Base-by-base conservation (phyloP, 1,284 basidiomycete species). In the Pyrrhoderma noxium region DNA sequence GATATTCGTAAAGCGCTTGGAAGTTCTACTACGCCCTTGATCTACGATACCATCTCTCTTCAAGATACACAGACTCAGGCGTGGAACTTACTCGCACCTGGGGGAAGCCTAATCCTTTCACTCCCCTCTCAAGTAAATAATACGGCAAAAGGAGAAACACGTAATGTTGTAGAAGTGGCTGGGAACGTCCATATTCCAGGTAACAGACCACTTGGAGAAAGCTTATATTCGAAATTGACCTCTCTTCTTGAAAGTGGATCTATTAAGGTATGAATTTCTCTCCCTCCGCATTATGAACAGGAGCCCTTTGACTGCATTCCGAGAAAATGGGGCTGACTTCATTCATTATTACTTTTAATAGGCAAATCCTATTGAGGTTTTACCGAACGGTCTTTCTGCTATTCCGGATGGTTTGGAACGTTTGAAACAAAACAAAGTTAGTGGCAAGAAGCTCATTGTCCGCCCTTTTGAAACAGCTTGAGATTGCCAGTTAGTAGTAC, bases 361-460 rank as follows among this genome's bases (percentile, higher is more conserved):
- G 71, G 66, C 72, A 0, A 71, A 70, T 54, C 60, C 62, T 2
- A 58, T 69, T 2, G 71, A 77, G 58, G 62, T 76, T 7, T 59
- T 82, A 3, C 66, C 71, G 0, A 62, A 65, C 21, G 79, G 79
- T 3, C 61, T 82, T 5, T 57, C 57, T 3, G 77, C 72, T 1
- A 70, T 81, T n/a, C 39, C 57, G 0, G 65, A 56, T 8, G 79
- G 74, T 0, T 58, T 82, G 48, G 62, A 69, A 25, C 63, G 64
- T 51, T 47, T 81, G 60, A 61, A 64, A 55, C 56, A 61, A 2
- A 64, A 67, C 9, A 57, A 71, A 47, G 67, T 80, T 11, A 79
- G 74, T 22, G 75, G 69, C 2, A 60, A 62, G 19, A 80, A 82
- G 59, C 62, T 82, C 9, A 65, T 81, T 11, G 73, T 58, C 2